Evolutionary conservation across 2,329 filamentous ascomycete genomes (phyloP).

Genomic region (Chaetomiaceae sp.): DNA sequence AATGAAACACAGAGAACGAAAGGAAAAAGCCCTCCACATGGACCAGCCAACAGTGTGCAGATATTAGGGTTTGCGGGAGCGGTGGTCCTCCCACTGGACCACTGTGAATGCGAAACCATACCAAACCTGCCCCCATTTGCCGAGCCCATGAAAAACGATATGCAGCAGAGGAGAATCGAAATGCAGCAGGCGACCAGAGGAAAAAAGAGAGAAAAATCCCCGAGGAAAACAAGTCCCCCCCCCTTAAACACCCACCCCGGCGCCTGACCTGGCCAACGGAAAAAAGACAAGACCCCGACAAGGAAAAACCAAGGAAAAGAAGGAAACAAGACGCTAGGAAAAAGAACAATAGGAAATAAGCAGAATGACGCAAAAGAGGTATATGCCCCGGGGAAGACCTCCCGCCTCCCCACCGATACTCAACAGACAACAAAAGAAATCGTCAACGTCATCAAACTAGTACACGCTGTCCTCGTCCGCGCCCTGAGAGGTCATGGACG

Average conservation of each 20-base stretch:
- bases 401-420: constrained; percentile 25
- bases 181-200: constrained; percentile 27
- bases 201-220: constrained; percentile 21
- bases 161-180: constrained; percentile 30
- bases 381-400: constrained; percentile 43
- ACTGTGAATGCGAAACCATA: constrained; percentile 33
- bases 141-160: constrained; percentile 34
- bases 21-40: constrained; percentile 38
- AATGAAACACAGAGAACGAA: constrained; percentile 24
- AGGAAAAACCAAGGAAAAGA: constrained; percentile 27
- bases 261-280: constrained; percentile 20
- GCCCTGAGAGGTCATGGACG: constrained; percentile 67
- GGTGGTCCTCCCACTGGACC: constrained; percentile 31
- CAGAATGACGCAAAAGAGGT: constrained; percentile 31
- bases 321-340: constrained; percentile 9
- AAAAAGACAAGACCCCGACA: constrained; percentile 32
- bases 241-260: constrained; percentile 19
- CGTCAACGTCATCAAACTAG: constrained; percentile 50
- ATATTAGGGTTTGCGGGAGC: constrained; percentile 41
- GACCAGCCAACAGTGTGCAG: constrained; percentile 49
- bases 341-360: constrained; percentile 26
- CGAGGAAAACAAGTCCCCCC: constrained; percentile 20
- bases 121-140: constrained; percentile 41
- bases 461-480: constrained; percentile 69
- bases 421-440: constrained; percentile 44